Base-by-base conservation (phyloP, 257 asterid genomes). In the Oldenlandia corymbosa region DNA sequence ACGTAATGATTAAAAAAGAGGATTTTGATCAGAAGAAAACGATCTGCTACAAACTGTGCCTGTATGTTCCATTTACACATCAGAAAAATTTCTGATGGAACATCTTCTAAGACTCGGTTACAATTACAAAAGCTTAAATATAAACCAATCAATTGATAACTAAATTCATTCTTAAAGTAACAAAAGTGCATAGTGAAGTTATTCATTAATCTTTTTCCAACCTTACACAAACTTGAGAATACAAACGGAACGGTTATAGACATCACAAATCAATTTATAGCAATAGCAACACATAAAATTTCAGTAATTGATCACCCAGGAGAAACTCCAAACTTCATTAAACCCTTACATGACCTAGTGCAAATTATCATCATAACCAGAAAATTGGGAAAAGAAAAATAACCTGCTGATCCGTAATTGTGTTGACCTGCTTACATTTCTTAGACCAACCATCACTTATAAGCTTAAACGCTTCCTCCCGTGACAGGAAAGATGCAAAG, bases 381-480 rank as follows among this genome's bases (percentile, higher is more conserved):
- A 27, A 50, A 63, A 34, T 37, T 12, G 61, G 4, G 64, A 60
- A 21, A 27, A 54, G 14, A 65, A 64, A 59, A 34, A 17, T 62
- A 75, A 85, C 95, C 95, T 82, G 94, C 71, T 73, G 81, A 72
- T 89, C 85, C 43, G 65, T 60, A 65, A 78, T 63, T 71, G 78
- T 88, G 39, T 81, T 76, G 32, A 83, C 60, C 59, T 53, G 86
- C 67, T 67, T 64, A 52, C 77, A 66, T 55, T 82, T 84, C 73
- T 75, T 81, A 58, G 78, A 70, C 96, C 96, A 85, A 77, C 97
- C 96, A 67, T 93, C 97, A 82, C 72, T 71, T 71, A 93, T 84
- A 68, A 93, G 92, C 86, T 83, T 90, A 79, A 78, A 93, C 64
- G 99, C 99, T 76, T 93, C 99, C 53, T 93, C 99, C n/a, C 99